Percentiles rank a stretch among this genome's conserved stretches.
phyloP scores from a whole-genome alignment of 1,284 basidiomycete species.

The Puccinia sorghi region DNA sequence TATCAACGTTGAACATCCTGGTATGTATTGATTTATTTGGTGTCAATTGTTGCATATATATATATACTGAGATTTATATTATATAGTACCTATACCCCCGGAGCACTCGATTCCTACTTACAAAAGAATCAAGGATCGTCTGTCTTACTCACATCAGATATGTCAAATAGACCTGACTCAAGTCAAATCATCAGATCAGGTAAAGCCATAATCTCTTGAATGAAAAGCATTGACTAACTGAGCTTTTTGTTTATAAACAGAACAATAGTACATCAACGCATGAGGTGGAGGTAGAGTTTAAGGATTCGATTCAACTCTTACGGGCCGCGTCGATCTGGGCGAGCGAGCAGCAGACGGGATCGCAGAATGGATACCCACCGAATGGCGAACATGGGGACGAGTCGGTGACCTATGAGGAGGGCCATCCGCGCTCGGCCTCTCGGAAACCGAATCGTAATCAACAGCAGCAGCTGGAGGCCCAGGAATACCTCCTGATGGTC shows the following conservation, averaged over 20 bases:
- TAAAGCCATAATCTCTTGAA: neutral
- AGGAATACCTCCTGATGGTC: constrained; percentile 56
- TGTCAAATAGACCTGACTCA: constrained; percentile 91
- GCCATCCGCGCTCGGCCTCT: neutral
- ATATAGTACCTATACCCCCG: constrained; percentile 52
- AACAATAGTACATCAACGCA: constrained; percentile 57
- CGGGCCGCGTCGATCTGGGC: constrained; percentile 58
- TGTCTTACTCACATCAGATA: constrained; percentile 89
- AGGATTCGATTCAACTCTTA: constrained; percentile 61
- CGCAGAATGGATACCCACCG: neutral
- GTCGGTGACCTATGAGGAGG: neutral
- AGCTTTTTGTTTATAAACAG: constrained; percentile 25
- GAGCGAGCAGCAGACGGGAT: constrained; percentile 32
- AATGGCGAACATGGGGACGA: neutral
- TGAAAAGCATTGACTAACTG: too few species aligned
- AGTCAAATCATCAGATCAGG: constrained; percentile 64
- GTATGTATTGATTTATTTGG: constrained; percentile 57
- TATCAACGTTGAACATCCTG: constrained; percentile 74
- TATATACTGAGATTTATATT: constrained; percentile 12
- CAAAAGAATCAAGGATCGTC: constrained; percentile 76
- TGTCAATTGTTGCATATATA: neutral
- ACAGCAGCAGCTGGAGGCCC: constrained; percentile 51
- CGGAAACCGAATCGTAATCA: constrained; percentile 52
- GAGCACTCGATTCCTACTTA: constrained; percentile 55
- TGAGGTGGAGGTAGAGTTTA: constrained; percentile 66